phyloP scores from a whole-genome alignment of 768 basidiomycete species.

The Gloeostereum incarnatum region DNA sequence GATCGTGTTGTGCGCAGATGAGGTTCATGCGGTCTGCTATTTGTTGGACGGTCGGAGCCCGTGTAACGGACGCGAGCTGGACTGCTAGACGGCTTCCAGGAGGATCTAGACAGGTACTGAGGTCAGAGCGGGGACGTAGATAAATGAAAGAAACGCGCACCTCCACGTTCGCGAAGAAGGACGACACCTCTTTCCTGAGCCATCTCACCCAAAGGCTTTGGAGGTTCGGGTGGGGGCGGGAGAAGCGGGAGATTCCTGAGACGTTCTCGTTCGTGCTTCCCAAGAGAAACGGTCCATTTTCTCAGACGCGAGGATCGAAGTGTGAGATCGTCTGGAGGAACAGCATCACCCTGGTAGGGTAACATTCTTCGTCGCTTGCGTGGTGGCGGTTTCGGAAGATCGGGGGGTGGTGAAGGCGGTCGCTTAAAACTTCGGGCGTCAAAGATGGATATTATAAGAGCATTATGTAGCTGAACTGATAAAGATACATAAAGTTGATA shows the following conservation, averaged over 20 bases:
- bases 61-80: slow-evolving; percentile 66
- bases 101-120: slow-evolving; percentile 41
- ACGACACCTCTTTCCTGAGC: slow-evolving; percentile 59
- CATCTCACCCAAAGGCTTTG: slow-evolving; percentile 56
- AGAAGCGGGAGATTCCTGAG: slow-evolving; percentile 38
- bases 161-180: slow-evolving; percentile 55
- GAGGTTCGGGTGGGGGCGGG: slow-evolving; percentile 33
- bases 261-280: slow-evolving; percentile 68
- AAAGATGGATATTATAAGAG: slow-evolving; percentile 75
- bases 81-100: slow-evolving; percentile 65
- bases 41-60: slow-evolving; percentile 67
- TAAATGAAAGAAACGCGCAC: slow-evolving; percentile 24
- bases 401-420: slow-evolving; percentile 56
- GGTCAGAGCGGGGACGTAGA: neutral
- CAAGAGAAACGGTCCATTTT: slow-evolving; percentile 63
- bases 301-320: slow-evolving; percentile 61
- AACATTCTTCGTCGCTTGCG: slow-evolving; percentile 62
- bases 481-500: slow-evolving; percentile 5
- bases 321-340: slow-evolving; percentile 39
- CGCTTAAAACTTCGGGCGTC: slow-evolving; percentile 69
- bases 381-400: slow-evolving; percentile 48
- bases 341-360: slow-evolving; percentile 63
- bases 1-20: slow-evolving; percentile 70
- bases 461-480: slow-evolving; percentile 69
- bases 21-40: slow-evolving; percentile 75